Evolutionary conservation across 768 basidiomycete species (phyloP).

Genomic region (Leccinellum rugosiceps): DNA sequence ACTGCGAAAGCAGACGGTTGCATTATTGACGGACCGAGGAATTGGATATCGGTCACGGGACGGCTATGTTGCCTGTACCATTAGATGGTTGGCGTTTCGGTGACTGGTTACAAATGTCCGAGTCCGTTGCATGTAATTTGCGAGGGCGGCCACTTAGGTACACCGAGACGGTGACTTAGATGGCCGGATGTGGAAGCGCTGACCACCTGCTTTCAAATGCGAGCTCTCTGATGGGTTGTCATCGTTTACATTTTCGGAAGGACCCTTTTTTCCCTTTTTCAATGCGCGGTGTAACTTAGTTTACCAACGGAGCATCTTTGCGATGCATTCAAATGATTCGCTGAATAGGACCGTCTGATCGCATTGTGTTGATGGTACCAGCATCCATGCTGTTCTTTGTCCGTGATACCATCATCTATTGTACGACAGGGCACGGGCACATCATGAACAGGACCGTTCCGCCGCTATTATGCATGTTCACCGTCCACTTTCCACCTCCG

Average conservation of each 20-base stretch:
- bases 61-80: not conserved
- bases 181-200: not conserved
- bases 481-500: constrained; percentile 16
- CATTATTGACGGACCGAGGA: not conserved
- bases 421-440: no score
- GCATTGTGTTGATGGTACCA: not conserved
- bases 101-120: not conserved
- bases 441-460: not conserved
- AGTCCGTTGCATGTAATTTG: no score
- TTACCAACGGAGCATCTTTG: not conserved
- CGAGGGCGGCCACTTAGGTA: not conserved
- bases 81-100: not conserved
- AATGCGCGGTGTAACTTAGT: not conserved
- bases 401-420: not conserved
- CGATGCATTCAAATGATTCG: not conserved
- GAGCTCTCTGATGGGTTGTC: not conserved
- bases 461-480: constrained; percentile 2
- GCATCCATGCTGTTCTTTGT: not conserved
- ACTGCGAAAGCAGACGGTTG: not conserved
- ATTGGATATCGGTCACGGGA: not conserved
- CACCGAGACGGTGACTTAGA: not conserved
- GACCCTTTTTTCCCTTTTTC: not conserved
- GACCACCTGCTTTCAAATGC: not conserved
- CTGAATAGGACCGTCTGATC: not conserved
- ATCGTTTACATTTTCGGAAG: not conserved